Evolutionary conservation across 805 yeast genomes (phyloP), one percentile per base, ranked within the genome.

Genomic region (Yamadazyma sp.): DNA sequence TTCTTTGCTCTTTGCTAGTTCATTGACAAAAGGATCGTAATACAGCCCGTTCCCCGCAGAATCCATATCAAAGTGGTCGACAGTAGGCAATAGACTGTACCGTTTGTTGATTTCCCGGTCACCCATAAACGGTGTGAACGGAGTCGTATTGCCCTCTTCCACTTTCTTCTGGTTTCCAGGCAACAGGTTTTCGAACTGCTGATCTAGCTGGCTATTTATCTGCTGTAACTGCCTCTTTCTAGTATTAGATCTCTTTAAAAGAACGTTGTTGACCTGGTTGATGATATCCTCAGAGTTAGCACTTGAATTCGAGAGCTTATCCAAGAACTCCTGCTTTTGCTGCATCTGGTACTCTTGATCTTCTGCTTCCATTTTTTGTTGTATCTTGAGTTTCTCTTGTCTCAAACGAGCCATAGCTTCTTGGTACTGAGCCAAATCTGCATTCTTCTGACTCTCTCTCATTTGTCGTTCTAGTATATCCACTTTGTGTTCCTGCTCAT

Each of bases 81-180:
- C 16, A 30, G 20, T 25, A 6, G 44, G 30, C 17, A 67, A 51
- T 18, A 80, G 60, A 8, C 59, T 64, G 60, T 78, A 89, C 19
- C 74, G 69, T 37, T 70, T 69, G 16, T 67, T 60, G 6, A 65
- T 44, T 41, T 83, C 81, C 44, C 93, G 71, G 62, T 91, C 98
- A 30, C 97, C 97, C 54, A 82, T 80, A 63, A 91, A 91, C 6
- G 98, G 98, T 8, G 98, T 89, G 59, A 90, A 91, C 12, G 98
- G 98, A 6, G 59, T 48, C 27, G 40, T 42, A 29, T 32, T 37
- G 11, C 45, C 55, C 8, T 41, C 54, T 19, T 54, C 59, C 7
- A 12, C 18, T 18, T 28, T 34, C 28, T 32, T 26, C 15, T 28
- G 15, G 41, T 55, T 44, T 40, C 53, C 48, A 12, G 62, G 55